Evolutionary conservation across 2,329 filamentous ascomycete genomes (phyloP).

Genomic region (Neospermospora avenae): DNA sequence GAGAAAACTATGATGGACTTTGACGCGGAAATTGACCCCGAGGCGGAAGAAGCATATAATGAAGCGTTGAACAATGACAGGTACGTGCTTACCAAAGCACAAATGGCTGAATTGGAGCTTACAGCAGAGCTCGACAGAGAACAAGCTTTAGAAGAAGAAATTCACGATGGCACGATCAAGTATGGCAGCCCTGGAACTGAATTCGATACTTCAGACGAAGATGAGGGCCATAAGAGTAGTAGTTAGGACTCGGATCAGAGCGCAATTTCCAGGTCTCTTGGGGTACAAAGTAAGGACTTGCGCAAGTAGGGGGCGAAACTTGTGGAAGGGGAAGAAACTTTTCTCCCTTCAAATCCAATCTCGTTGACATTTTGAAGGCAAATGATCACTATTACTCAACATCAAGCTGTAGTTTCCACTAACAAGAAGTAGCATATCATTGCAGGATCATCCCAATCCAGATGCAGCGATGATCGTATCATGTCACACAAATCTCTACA

Average conservation of each 20-base stretch:
- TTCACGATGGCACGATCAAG: not conserved
- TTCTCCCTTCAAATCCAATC: too few relatives aligned
- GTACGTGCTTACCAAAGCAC: not conserved
- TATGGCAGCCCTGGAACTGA: not conserved
- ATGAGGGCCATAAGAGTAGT: not conserved
- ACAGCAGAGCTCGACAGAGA: not conserved
- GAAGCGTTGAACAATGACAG: not conserved
- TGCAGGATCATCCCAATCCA: too few relatives aligned
- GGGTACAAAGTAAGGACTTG: too few relatives aligned
- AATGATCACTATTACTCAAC: too few relatives aligned
- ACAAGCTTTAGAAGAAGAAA: not conserved
- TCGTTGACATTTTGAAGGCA: too few relatives aligned
- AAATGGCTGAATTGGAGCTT: not conserved
- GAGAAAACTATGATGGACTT: not conserved
- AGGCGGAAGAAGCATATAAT: not conserved
- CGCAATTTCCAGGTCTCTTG: too few relatives aligned
- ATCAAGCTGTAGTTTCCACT: too few relatives aligned
- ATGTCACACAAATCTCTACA: not conserved
- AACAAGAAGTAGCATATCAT: too few relatives aligned
- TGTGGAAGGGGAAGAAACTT: too few relatives aligned
- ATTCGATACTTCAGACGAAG: not conserved
- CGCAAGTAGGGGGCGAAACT: too few relatives aligned
- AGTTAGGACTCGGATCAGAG: too few relatives aligned
- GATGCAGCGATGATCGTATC: too few relatives aligned
- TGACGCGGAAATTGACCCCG: not conserved